Evolutionary conservation across 202 grass and related monocot genomes (phyloP).

Genomic region (Zizania palustris): DNA sequence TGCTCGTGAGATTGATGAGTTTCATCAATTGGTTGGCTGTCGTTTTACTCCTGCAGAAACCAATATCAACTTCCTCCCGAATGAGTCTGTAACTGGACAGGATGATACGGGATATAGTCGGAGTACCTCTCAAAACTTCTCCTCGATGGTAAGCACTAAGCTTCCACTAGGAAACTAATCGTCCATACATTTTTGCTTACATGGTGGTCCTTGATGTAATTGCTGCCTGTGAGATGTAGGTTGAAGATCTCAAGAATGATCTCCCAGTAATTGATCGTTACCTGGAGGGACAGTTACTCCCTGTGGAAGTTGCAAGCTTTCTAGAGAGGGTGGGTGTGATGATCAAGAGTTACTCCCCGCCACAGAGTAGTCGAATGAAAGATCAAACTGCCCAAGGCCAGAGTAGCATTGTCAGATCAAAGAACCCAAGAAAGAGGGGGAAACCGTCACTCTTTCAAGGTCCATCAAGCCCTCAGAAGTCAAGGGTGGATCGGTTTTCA

Average conservation of each 20-base stretch:
- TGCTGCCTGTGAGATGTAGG: constrained; percentile 36
- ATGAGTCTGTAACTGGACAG: constrained; percentile 21
- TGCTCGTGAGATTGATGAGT: constrained; percentile 66
- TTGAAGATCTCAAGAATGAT: constrained; percentile 63
- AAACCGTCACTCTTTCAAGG: constrained; percentile 30
- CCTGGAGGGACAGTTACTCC: constrained; percentile 52
- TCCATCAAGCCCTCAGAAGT: constrained; percentile 41
- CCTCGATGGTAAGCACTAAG: constrained; percentile 43
- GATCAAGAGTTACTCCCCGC: constrained; percentile 53
- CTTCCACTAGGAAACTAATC: background rate
- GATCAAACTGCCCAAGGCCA: constrained; percentile 26
- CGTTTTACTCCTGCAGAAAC: constrained; percentile 47
- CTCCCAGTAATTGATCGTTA: constrained; percentile 56
- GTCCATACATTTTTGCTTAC: constrained; percentile 2
- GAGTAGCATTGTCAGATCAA: constrained; percentile 20
- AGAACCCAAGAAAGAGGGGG: constrained; percentile 55
- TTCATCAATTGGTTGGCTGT: constrained; percentile 65
- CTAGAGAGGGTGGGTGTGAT: constrained; percentile 50
- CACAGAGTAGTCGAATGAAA: constrained; percentile 36
- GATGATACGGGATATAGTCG: constrained; percentile 28
- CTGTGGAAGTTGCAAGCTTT: constrained; percentile 56
- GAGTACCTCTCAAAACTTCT: constrained; percentile 41
- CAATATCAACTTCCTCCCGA: constrained; percentile 43
- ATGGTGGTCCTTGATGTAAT: constrained; percentile 22
- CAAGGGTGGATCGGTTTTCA: background rate